Evolutionary conservation across 345 rosid genomes (phyloP).

Genomic region (Salix suchowensis): DNA sequence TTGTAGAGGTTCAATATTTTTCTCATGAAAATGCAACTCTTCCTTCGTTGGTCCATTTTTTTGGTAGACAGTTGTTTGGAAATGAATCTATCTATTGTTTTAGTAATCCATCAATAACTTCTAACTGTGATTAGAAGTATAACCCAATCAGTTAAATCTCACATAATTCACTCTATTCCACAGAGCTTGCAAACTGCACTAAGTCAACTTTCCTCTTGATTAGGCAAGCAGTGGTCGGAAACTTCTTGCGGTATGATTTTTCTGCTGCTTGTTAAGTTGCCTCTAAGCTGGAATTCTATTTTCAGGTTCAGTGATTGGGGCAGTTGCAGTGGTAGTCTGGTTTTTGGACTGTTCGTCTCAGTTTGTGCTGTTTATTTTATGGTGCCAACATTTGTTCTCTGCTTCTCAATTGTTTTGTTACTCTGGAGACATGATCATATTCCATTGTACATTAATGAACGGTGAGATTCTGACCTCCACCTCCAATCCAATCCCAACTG

Average conservation of each 20-base stretch:
- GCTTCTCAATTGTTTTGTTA: not conserved
- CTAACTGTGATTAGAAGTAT: too few species aligned
- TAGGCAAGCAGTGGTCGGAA: too few species aligned
- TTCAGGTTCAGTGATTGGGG: conserved; percentile 14
- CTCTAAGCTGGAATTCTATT: not conserved
- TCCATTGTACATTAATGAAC: not conserved
- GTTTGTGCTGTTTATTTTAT: not conserved
- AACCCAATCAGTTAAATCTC: too few species aligned
- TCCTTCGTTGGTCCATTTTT: too few species aligned
- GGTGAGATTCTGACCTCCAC: not conserved
- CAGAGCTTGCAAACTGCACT: not conserved
- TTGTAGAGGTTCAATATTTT: too few species aligned
- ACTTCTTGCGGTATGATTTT: not conserved
- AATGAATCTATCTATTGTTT: too few species aligned
- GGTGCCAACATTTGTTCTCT: not conserved
- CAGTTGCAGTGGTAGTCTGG: not conserved
- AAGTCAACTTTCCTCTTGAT: too few species aligned
- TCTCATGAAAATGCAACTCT: too few species aligned
- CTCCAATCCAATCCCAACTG: not conserved
- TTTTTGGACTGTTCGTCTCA: not conserved
- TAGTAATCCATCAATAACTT: too few species aligned
- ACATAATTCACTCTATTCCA: too few species aligned
- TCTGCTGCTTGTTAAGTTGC: too few species aligned
- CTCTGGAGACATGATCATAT: not conserved
- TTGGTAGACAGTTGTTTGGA: too few species aligned